Conservation (phyloP, 306 rosid species). For the Malus sieversii region DNA sequence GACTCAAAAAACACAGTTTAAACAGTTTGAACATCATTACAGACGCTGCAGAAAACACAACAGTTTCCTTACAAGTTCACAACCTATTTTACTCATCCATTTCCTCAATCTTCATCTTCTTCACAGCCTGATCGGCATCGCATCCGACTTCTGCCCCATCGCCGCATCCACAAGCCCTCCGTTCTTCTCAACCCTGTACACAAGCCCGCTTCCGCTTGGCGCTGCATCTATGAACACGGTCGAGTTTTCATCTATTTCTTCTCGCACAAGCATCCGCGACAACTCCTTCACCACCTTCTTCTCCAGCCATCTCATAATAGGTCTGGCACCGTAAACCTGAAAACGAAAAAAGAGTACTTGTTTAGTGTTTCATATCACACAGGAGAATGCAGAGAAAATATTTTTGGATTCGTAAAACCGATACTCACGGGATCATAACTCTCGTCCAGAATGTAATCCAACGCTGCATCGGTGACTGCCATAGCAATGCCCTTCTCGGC, state of each 20-base stretch:
- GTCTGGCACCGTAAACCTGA: slow-evolving; percentile 88
- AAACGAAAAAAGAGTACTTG: background rate
- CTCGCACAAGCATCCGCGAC: slow-evolving; percentile 72
- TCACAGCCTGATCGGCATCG: slow-evolving; percentile 65
- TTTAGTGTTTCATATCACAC: background rate
- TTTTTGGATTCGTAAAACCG: background rate
- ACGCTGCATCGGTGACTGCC: slow-evolving; percentile 70
- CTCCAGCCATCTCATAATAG: slow-evolving; percentile 92
- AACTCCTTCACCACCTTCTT: slow-evolving; percentile 82
- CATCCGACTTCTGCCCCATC: slow-evolving; percentile 62
- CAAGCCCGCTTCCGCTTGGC: slow-evolving; percentile 29
- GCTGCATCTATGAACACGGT: slow-evolving; percentile 78
- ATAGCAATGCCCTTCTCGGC: slow-evolving; percentile 78
- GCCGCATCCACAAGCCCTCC: slow-evolving; percentile 67
- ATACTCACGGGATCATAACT: slow-evolving; percentile 78
- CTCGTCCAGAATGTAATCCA: slow-evolving; percentile 51
- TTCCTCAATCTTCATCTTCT: slow-evolving; percentile 79
- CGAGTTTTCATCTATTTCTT: slow-evolving; percentile 84
- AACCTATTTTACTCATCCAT: slow-evolving; percentile 24
- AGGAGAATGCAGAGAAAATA: background rate
- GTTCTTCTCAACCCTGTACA: slow-evolving; percentile 60
- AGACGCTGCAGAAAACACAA: background rate
- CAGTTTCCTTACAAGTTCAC: background rate
- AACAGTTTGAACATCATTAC: background rate
- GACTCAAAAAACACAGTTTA: background rate